These are phyloP conservation scores for Puya raimondii DNA, from an alignment of 176 grass and related monocot genomes.

Conservation along the genomic window DNA sequence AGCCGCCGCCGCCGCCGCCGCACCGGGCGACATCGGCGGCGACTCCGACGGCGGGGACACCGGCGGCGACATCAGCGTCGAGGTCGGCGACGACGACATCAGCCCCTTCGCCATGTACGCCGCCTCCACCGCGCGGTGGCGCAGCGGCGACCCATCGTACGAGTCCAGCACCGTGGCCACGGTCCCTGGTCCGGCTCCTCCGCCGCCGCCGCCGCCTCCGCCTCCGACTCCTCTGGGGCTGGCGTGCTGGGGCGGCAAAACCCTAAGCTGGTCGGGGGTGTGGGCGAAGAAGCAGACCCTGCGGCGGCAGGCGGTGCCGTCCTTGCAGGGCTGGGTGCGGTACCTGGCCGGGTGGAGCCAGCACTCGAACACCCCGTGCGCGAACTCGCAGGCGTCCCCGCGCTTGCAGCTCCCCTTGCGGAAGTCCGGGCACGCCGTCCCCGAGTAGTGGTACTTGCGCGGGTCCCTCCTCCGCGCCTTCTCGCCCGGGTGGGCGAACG, in stretches of 20 bases:
- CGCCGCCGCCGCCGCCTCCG: neutral
- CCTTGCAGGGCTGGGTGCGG: constrained; percentile 37
- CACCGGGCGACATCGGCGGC: neutral
- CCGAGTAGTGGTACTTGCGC: constrained; percentile 23
- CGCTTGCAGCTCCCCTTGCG: constrained; percentile 15
- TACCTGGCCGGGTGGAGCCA: constrained; percentile 43
- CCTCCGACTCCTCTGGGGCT: too few relatives aligned
- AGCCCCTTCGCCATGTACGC: neutral
- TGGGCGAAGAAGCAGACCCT: constrained; percentile 56
- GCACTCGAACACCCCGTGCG: constrained; percentile 42
- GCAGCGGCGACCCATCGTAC: too few relatives aligned
- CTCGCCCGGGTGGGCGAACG: constrained; percentile 48
- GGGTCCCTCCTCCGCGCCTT: constrained; percentile 41
- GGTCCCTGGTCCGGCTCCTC: neutral
- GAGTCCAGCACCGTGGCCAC: neutral
- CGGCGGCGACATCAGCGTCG: constrained; percentile 1
- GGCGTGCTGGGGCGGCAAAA: neutral
- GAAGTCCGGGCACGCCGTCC: constrained; percentile 32
- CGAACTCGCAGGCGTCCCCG: constrained; percentile 20
- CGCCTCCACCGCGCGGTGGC: neutral
- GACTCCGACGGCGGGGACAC: constrained; percentile 1
- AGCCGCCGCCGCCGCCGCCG: too few relatives aligned
- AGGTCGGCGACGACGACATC: constrained; percentile 5
- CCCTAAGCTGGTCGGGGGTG: constrained; percentile 13
- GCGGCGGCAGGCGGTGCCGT: constrained; percentile 4